Base-by-base conservation (phyloP, 2,329 filamentous ascomycete species). In the Tetracladium maxilliforme region DNA sequence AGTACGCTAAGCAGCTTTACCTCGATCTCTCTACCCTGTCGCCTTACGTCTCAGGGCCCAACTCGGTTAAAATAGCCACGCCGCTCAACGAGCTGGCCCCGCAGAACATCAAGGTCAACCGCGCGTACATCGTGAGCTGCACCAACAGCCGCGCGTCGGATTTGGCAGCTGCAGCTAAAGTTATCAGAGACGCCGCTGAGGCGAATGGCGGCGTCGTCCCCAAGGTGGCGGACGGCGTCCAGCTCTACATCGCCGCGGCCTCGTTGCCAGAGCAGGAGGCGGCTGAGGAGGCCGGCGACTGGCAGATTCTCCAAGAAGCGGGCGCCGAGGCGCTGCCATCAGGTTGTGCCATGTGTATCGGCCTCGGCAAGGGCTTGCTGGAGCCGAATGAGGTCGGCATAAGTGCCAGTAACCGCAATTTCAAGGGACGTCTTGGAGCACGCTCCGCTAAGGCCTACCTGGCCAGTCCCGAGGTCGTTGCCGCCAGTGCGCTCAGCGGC, bases 191-290 rank as follows among this genome's bases (percentile, higher is more conserved):
- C 19, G 82, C 80, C 2, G 69, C 76, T 0, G 47, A 53, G 26
- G 57, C 56, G 23, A 66, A 70, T 28, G 58, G 58, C 14, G 78
- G 72, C 10, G 56, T 63, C 28, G 52, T 69, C 6, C 64, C 81
- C 12, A 82, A 77, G 52, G 64, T 93, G 30, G 73, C 80, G 0
- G 56, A 68, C 0, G 70, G 76, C 15, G 84, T 94, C 20, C 64
- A 84, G 28, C 74, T 94, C 43, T 94, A 94, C 51, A 79, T 95
- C 33, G 79, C 86, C 0, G 84, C 87, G 1, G 87, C 87, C 1
- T 94, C 86, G 0, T 43, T 70, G 0, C 59, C 67, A 0, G 86
- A 94, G 47, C 84, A 94, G 47, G 49, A 68, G 29, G 60, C 66
- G 1, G 79, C 87, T 1, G 82, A 93, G 48, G 76, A 75, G 28